Base-by-base conservation (phyloP, 495 filamentous ascomycete genomes). In the Geopyxis carbonaria region DNA sequence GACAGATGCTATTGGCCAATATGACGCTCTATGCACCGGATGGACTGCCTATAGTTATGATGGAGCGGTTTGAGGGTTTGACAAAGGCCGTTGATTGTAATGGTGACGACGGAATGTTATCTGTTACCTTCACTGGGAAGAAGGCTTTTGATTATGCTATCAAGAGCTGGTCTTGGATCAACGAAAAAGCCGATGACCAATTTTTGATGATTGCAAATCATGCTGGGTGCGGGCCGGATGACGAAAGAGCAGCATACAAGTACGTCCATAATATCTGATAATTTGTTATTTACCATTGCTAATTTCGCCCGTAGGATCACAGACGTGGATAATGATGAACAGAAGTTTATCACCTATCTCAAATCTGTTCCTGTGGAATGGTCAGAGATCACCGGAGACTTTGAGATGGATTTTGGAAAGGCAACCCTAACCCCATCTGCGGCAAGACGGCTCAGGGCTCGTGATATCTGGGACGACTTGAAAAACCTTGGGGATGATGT, bases 161-260 rank as follows among this genome's bases (percentile, higher is more conserved):
- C 4, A 29, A 48, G 22, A 45, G 37, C 23, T 61, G 59, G 59
- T 22, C 31, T 11, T 45, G 38, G 14, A 50, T 61, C 31, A 61
- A 61, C 38, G 48, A 57, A 22, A 46, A 50, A 0, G 44, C 47
- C 5, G 35, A 53, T 18, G 32, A 45, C 11, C 40, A 35, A 5
- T 61, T 61, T 21, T 31, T 61, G 25, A 25, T 61, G 13, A 60
- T 61, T 33, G 55, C 57, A 0, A 61, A 61, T 38, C 59, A 61
- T 40, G 47, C 52, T 28, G 59, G 56, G 1, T 60, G 58, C 38
- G 53, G 47, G 4, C 45, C 44, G 2, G 42, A 51, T 11, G 56
- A 52, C 9, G 30, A 60, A 30, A 45, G 58, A 32, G 42, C 51
- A 23, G 38, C 58, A 22, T 60, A 59, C 19, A 31, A 45, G 58